Conservation (phyloP, 2,329 filamentous ascomycete genomes). For the Fusarium brachygibbosum region DNA sequence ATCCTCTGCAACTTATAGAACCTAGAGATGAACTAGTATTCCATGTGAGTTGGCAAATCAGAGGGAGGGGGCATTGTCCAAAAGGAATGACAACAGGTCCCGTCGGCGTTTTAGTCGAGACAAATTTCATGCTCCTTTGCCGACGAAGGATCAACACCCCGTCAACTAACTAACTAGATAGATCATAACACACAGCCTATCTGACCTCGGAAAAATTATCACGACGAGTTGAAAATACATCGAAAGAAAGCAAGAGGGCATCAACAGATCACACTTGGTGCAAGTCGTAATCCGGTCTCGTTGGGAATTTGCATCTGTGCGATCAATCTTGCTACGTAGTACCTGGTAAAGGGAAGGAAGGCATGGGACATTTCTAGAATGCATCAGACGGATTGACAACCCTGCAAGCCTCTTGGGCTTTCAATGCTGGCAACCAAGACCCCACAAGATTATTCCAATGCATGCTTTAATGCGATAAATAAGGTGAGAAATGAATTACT, state of each 20-base stretch:
- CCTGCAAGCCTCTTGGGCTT: background rate
- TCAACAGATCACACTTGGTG: no score
- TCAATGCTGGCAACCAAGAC: background rate
- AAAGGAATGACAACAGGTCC: slow-evolving; percentile 18
- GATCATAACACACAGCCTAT: slow-evolving; percentile 20
- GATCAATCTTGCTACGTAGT: background rate
- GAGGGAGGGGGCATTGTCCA: background rate
- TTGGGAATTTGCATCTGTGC: background rate
- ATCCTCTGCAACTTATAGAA: background rate
- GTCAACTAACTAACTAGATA: background rate
- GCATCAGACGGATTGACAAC: background rate
- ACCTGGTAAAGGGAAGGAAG: background rate
- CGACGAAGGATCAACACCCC: slow-evolving; percentile 18
- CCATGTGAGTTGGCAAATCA: slow-evolving; percentile 18
- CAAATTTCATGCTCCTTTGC: slow-evolving; percentile 31
- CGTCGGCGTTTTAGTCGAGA: slow-evolving; percentile 28
- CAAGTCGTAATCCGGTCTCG: no score
- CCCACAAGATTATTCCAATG: background rate
- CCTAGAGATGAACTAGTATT: background rate
- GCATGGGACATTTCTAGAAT: background rate
- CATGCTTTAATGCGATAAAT: background rate
- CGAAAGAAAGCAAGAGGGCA: no score
- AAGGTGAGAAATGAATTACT: no score
- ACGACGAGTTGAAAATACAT: no score
- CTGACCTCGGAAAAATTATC: background rate